phyloP scores from a whole-genome alignment of 2,329 filamentous ascomycete species.

The Aspergillus intermedius region DNA sequence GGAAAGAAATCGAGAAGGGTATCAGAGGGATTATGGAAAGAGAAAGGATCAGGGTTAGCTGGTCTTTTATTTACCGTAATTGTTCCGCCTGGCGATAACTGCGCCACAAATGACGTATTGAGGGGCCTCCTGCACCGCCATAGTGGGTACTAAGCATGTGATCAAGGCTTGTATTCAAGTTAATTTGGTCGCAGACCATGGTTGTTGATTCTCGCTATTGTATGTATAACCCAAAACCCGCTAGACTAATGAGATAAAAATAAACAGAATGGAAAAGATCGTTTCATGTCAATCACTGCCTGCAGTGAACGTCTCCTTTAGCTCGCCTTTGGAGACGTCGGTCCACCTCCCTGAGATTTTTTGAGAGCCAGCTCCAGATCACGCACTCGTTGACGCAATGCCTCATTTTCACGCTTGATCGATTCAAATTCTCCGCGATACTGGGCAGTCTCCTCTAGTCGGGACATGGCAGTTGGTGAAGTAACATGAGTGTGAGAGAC shows the following conservation, averaged over 20 bases:
- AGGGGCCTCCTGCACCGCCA: constrained; percentile 22
- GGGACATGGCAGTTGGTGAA: constrained; percentile 22
- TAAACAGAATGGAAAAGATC: constrained; percentile 1
- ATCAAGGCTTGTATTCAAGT: not conserved
- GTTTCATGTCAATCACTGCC: not conserved
- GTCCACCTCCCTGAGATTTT: constrained; percentile 5
- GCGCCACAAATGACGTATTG: constrained; percentile 32
- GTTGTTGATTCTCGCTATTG: constrained; percentile 2
- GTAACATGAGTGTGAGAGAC: constrained; percentile 23
- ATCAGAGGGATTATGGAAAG: not conserved
- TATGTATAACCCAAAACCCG: constrained; percentile 9
- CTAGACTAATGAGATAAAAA: constrained; percentile 1
- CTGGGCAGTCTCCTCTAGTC: constrained; percentile 38
- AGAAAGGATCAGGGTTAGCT: constrained; percentile 2
- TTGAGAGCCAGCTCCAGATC: constrained; percentile 37
- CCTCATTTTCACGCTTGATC: constrained; percentile 42
- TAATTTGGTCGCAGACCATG: not conserved
- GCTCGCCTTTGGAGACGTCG: not conserved
- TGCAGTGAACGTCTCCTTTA: not conserved
- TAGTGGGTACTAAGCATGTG: constrained; percentile 12
- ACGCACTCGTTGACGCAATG: constrained; percentile 37
- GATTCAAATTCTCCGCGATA: constrained; percentile 40
- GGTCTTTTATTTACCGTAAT: constrained; percentile 11
- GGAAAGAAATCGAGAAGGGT: not conserved
- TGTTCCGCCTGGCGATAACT: constrained; percentile 4